Evolutionary conservation across 441 rosid species (phyloP).

Genomic region (Populus hybrid): DNA sequence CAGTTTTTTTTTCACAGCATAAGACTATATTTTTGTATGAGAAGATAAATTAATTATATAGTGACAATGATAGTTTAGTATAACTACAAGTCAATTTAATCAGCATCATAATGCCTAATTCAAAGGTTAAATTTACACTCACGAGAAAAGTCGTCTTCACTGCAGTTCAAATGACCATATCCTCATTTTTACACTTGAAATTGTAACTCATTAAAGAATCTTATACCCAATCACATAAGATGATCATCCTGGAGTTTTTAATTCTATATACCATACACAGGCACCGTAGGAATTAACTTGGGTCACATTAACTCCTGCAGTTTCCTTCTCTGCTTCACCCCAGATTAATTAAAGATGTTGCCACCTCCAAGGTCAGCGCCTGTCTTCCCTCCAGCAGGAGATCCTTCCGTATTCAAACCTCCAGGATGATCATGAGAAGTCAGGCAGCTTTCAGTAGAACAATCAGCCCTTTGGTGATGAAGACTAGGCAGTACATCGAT

Average conservation of each 20-base stretch:
- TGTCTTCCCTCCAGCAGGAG: slow-evolving; percentile 44
- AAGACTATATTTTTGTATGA: too few species aligned
- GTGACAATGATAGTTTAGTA: too few species aligned
- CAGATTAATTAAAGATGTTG: slow-evolving; percentile 32
- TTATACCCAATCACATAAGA: slow-evolving; percentile 2
- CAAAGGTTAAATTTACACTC: too few species aligned
- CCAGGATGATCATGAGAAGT: slow-evolving; percentile 58
- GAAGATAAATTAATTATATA: too few species aligned
- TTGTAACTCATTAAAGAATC: slow-evolving; percentile 10
- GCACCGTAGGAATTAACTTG: slow-evolving; percentile 35
- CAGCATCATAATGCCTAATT: too few species aligned
- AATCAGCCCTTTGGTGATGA: slow-evolving; percentile 53
- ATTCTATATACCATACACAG: slow-evolving; percentile 38
- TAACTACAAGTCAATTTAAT: too few species aligned
- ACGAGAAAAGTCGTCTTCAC: background rate
- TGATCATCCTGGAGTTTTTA: slow-evolving; percentile 4
- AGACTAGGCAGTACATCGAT: slow-evolving; percentile 21
- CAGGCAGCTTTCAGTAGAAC: slow-evolving; percentile 70
- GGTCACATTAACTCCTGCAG: slow-evolving; percentile 22
- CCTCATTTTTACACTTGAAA: slow-evolving; percentile 32
- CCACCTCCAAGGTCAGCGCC: slow-evolving; percentile 33
- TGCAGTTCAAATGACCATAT: slow-evolving; percentile 3
- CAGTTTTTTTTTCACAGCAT: too few species aligned
- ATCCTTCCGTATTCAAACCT: slow-evolving; percentile 41
- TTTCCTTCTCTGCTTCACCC: slow-evolving; percentile 35